Base-by-base conservation (phyloP, 345 rosid genomes). In the Turritis glabra region DNA sequence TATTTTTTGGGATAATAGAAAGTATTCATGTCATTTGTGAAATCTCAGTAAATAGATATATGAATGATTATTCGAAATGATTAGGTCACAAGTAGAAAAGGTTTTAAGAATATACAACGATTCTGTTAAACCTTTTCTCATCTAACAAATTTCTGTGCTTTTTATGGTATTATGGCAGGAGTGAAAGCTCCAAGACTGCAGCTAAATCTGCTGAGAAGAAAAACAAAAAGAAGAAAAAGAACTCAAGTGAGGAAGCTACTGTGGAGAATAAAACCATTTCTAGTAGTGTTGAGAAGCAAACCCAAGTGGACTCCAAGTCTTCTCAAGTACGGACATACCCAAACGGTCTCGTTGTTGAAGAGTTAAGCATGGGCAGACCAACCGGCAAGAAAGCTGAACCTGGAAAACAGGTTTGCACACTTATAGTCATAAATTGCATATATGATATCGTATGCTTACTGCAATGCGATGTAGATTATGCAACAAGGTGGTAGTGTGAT, bases 321-420 rank as follows among this genome's bases (percentile, higher is more conserved):
- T 88, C 92, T 53, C 88, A 86, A 64, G 79, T 71, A 66, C 85
- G 96, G 78, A 86, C 91, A 56, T 90, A 83, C 75, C 77, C 94
- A 5, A 92, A 92, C 76, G 99, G 99, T 44, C 84, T 96, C 74
- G 83, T 87, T 63, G 85, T 96, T 47, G 90, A 96, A 82, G 96
- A 92, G 81, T 37, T 96, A 65, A 78, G 71, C 62, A 88, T 96
- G 90, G 96, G 99, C 74, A 87, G 83, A 80, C 98, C 99, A 14
- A 87, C 89, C 74, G 96, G 90, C 63, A 92, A 82, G 85, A 88
- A 82, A 78, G 99, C 99, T 75, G 75, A 85, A 59, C 93, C 88
- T 61, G 98, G 98, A 64, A 85, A 82, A 51, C 80, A 78, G 96
- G 99, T 91, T 33, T 29, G 58, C 30, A 5, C 53, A 12, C 46